Evolutionary conservation across 78 protist species (phyloP).

Genomic region (Andalucia godoyi): DNA sequence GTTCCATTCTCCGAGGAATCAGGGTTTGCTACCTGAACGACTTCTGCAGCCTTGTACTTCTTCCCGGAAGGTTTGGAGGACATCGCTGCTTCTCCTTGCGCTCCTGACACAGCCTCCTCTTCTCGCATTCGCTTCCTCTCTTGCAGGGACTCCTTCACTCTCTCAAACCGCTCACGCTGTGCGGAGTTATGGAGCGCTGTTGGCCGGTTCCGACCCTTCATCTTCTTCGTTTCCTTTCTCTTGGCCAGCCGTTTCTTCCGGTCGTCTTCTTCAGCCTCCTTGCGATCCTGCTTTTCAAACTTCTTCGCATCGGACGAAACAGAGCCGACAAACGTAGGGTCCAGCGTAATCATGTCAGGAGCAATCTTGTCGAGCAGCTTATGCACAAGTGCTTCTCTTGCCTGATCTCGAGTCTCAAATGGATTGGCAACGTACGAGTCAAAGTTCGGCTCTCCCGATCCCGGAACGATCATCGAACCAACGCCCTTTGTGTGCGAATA

Average conservation of each 20-base stretch:
- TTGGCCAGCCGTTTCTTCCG: neutral
- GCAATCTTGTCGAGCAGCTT: conserved; percentile 64
- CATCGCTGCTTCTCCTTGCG: too few relatives aligned
- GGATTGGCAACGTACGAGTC: conserved; percentile 92
- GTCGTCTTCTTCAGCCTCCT: neutral
- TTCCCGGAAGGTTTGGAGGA: too few relatives aligned
- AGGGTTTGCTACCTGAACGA: too few relatives aligned
- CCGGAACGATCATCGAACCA: conserved; percentile 26
- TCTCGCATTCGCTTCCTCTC: too few relatives aligned
- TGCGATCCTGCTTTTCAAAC: neutral
- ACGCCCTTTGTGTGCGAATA: conserved; percentile 58
- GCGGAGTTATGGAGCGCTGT: too few relatives aligned
- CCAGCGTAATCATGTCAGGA: neutral
- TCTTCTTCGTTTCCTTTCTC: neutral
- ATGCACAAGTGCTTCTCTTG: conserved; percentile 57
- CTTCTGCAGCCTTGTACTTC: too few relatives aligned
- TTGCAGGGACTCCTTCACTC: too few relatives aligned
- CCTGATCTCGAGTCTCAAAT: conserved; percentile 53
- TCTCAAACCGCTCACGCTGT: too few relatives aligned
- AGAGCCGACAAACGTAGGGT: neutral
- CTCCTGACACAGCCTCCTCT: too few relatives aligned
- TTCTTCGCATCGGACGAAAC: neutral
- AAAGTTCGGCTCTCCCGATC: conserved; percentile 86
- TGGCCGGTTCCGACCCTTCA: too few relatives aligned
- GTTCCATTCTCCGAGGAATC: too few relatives aligned